Percentiles rank a stretch among this genome's conserved stretches.
phyloP scores from a whole-genome alignment of 2,329 filamentous ascomycete genomes.

The Paramyrothecium roridum region DNA sequence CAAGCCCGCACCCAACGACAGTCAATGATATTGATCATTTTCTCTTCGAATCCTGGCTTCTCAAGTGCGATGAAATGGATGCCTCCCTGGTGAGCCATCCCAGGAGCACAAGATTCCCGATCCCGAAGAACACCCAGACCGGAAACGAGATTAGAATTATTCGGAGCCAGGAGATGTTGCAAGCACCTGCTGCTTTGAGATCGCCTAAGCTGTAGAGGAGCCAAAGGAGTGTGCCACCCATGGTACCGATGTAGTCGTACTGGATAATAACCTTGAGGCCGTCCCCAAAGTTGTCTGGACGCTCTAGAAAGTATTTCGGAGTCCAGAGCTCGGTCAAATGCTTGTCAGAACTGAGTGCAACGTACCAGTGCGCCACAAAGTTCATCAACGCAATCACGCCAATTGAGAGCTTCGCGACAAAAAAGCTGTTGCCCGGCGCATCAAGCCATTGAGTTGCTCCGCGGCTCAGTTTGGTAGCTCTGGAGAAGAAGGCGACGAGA shows the following conservation, averaged over 20 bases:
- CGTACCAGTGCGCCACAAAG: conserved; percentile 15
- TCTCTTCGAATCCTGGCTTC: too few species aligned
- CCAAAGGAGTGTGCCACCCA: conserved; percentile 15
- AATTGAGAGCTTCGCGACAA: background rate
- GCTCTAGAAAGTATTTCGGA: conserved; percentile 15
- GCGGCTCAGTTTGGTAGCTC: background rate
- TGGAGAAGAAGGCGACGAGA: conserved; percentile 10
- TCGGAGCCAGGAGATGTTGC: background rate
- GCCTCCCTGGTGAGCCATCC: background rate
- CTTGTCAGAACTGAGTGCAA: conserved; percentile 1
- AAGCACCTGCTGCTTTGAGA: conserved; percentile 13
- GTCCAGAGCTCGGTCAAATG: conserved; percentile 13
- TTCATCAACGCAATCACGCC: conserved; percentile 5
- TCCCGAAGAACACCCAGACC: background rate
- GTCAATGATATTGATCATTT: too few species aligned
- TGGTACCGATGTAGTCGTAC: conserved; percentile 21
- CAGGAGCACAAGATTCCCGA: background rate
- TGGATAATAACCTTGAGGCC: conserved; percentile 18
- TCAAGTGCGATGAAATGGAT: background rate
- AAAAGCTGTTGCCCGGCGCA: background rate
- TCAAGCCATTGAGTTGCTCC: background rate
- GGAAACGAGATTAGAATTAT: background rate
- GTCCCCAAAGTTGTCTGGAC: conserved; percentile 7
- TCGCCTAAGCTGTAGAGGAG: conserved; percentile 17
- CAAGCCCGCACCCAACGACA: too few species aligned